Percentiles rank a stretch among this genome's conserved stretches.
phyloP scores from a whole-genome alignment of 2,329 filamentous ascomycete species.

The Lachnellula willkommii region DNA sequence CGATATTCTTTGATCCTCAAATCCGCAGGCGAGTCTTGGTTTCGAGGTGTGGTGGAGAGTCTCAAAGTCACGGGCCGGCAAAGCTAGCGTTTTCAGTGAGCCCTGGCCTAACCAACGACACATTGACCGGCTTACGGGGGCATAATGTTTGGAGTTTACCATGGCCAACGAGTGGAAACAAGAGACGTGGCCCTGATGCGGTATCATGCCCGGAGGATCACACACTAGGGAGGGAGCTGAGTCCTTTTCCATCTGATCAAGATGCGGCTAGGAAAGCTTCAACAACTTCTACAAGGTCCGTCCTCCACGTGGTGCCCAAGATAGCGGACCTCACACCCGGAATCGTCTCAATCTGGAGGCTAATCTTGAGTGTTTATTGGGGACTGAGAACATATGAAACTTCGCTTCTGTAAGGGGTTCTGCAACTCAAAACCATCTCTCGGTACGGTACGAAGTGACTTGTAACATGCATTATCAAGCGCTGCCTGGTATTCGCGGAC shows the following conservation, averaged over 20 bases:
- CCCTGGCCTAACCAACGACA: too few species aligned
- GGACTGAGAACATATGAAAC: constrained; percentile 24
- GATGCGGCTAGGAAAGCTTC: constrained; percentile 11
- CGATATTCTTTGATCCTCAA: constrained; percentile 16
- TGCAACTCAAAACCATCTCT: constrained; percentile 16
- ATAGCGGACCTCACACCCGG: constrained; percentile 12
- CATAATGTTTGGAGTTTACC: constrained; percentile 22
- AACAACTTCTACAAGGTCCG: not conserved
- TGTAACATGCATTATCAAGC: constrained; percentile 10
- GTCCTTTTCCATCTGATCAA: constrained; percentile 18
- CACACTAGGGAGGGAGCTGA: constrained; percentile 10
- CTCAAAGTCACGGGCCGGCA: constrained; percentile 26
- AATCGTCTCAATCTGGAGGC: constrained; percentile 12
- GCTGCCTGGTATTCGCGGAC: constrained; percentile 3
- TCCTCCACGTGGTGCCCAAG: constrained; percentile 8
- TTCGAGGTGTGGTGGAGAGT: constrained; percentile 21
- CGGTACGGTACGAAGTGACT: constrained; percentile 7
- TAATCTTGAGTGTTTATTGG: constrained; percentile 20
- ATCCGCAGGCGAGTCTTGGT: constrained; percentile 28
- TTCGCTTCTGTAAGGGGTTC: constrained; percentile 16
- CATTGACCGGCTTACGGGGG: constrained; percentile 1
- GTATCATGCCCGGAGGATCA: constrained; percentile 19
- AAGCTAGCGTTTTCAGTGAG: constrained; percentile 28
- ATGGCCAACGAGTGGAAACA: constrained; percentile 9
- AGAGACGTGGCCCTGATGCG: constrained; percentile 1